Evolutionary conservation across 768 basidiomycete genomes (phyloP).

Genomic region (Tubosaeta sp.): DNA sequence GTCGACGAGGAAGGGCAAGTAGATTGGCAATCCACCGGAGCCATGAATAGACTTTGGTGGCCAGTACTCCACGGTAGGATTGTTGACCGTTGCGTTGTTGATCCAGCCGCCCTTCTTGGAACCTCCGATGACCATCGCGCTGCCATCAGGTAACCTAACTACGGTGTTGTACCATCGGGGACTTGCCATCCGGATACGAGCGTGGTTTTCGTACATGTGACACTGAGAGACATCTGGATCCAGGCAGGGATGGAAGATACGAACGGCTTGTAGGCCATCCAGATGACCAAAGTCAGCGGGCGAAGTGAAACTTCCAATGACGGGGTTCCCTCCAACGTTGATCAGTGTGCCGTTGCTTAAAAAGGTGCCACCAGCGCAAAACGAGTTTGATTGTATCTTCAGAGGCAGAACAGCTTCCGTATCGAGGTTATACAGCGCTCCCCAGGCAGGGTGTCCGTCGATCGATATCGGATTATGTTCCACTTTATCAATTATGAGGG

Average conservation of each 20-base stretch:
- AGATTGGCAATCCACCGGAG: constrained; percentile 63
- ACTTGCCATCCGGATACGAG: constrained; percentile 63
- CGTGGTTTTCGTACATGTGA: constrained; percentile 61
- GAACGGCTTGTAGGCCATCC: constrained; percentile 69
- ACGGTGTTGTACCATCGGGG: constrained; percentile 81
- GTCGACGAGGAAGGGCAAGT: constrained; percentile 58
- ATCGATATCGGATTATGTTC: constrained; percentile 79
- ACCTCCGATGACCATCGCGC: constrained; percentile 79
- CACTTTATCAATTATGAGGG: constrained; percentile 76
- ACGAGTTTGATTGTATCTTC: constrained; percentile 71
- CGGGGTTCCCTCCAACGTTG: constrained; percentile 80
- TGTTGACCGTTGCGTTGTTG: constrained; percentile 75
- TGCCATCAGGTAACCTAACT: constrained; percentile 68
- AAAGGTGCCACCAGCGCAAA: constrained; percentile 81
- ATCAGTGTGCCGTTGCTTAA: constrained; percentile 72
- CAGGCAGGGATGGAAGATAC: constrained; percentile 66
- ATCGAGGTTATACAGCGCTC: constrained; percentile 64
- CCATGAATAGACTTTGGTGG: constrained; percentile 73
- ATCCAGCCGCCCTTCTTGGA: constrained; percentile 84
- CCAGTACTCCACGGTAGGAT: constrained; percentile 78
- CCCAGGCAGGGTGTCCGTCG: constrained; percentile 79
- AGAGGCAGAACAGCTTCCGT: constrained; percentile 61
- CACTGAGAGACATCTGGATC: constrained; percentile 46
- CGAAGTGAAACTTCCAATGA: constrained; percentile 58
- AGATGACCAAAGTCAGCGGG: constrained; percentile 73